These are phyloP conservation scores for Eucalyptus pauciflora DNA, from an alignment of 345 rosid genomes.

Conservation along the genomic window DNA sequence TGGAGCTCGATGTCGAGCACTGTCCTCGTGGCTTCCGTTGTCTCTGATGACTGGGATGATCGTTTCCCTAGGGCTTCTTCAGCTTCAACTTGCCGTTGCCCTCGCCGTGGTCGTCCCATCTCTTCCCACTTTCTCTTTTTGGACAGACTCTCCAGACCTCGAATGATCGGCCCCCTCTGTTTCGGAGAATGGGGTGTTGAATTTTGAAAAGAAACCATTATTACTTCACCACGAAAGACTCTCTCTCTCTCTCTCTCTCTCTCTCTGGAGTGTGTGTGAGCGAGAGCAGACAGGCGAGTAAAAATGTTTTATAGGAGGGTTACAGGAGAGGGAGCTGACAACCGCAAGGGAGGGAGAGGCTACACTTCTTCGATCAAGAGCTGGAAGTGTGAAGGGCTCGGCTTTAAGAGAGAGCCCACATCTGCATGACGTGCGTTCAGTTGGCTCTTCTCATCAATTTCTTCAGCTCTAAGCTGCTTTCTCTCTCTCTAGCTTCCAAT, in stretches of 20 bases:
- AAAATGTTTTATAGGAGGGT: background rate
- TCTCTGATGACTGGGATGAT: background rate
- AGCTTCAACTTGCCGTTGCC: background rate
- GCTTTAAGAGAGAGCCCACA: conserved; percentile 2
- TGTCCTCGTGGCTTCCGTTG: conserved; percentile 1
- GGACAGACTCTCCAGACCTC: conserved; percentile 13
- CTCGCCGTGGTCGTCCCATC: background rate
- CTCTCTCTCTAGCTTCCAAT: background rate
- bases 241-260: background rate
- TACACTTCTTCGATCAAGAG: background rate
- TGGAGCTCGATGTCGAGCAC: conserved; percentile 30
- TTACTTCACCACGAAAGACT: background rate
- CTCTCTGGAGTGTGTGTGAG: background rate
- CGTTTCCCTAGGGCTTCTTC: conserved; percentile 7
- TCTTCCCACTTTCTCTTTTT: conserved; percentile 44
- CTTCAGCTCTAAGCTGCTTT: background rate
- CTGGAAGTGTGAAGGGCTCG: conserved; percentile 8
- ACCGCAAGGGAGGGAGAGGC: background rate
- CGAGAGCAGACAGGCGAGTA: background rate
- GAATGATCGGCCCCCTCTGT: background rate
- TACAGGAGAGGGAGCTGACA: background rate
- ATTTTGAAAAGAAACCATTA: conserved; percentile 37
- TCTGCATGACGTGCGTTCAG: conserved; percentile 47
- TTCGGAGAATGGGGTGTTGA: conserved; percentile 11
- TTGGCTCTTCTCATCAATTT: conserved; percentile 21